These are phyloP conservation scores for Petunia hybrid DNA, from an alignment of 305 asterid species.

Conservation along the genomic window DNA sequence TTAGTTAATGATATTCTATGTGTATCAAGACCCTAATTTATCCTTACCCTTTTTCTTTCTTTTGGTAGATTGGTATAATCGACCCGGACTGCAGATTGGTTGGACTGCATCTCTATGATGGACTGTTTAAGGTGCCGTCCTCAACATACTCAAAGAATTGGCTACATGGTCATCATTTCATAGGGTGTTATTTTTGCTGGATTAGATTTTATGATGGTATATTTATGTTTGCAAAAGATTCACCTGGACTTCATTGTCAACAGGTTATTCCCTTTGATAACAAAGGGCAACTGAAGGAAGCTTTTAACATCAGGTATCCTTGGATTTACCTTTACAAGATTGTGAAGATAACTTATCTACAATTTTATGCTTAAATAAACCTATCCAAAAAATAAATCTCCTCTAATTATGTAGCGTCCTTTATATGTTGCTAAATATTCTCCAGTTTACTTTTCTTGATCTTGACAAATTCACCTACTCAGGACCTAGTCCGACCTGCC, in stretches of 20 bases:
- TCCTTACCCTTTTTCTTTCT: constrained; percentile 25
- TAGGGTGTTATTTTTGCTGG: neutral
- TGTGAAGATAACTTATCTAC: constrained; percentile 7
- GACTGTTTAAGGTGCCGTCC: constrained; percentile 89
- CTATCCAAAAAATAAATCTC: neutral
- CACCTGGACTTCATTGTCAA: constrained; percentile 21
- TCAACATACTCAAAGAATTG: constrained; percentile 44
- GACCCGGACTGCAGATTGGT: constrained; percentile 81
- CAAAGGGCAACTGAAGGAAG: constrained; percentile 94
- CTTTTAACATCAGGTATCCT: constrained; percentile 71
- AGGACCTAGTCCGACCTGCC: neutral
- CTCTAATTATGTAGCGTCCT: neutral
- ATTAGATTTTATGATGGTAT: constrained; percentile 10
- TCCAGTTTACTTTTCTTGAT: constrained; percentile 16
- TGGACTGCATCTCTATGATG: constrained; percentile 97
- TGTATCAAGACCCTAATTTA: constrained; percentile 22
- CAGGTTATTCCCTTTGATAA: constrained; percentile 96
- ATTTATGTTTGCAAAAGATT: constrained; percentile 29
- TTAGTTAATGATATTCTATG: neutral
- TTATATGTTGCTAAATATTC: constrained; percentile 11
- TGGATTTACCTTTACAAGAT: constrained; percentile 26
- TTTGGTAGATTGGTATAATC: constrained; percentile 82
- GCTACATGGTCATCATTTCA: neutral
- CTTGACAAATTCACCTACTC: neutral
- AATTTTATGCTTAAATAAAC: neutral